Conservation (phyloP, 768 basidiomycete species). For the Piloderma croceum region DNA sequence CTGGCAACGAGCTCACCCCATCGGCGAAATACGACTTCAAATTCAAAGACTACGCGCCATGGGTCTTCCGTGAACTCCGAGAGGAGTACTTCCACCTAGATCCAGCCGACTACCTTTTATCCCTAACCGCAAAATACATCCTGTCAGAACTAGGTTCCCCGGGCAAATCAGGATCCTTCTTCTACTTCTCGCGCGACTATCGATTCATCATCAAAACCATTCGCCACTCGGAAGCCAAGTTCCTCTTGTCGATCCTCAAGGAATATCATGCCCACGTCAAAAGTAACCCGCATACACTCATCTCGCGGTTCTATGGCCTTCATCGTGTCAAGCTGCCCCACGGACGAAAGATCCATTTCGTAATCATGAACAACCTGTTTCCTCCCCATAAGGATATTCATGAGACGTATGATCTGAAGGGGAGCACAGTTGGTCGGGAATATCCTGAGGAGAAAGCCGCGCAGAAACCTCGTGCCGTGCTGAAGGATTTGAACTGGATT, state of each 20-base stretch:
- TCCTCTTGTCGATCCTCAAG: slow-evolving; percentile 77
- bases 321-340: slow-evolving; percentile 95
- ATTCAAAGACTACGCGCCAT: slow-evolving; percentile 98
- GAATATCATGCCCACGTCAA: slow-evolving; percentile 83
- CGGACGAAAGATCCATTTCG: slow-evolving; percentile 95
- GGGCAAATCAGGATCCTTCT: slow-evolving; percentile 97
- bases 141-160: slow-evolving; percentile 96
- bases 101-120: slow-evolving; percentile 95
- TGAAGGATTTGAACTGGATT: slow-evolving; percentile 98
- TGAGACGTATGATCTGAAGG: slow-evolving; percentile 96
- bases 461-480: slow-evolving; percentile 76
- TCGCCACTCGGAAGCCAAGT: slow-evolving; percentile 89
- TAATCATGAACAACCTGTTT: slow-evolving; percentile 99
- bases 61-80: slow-evolving; percentile 93
- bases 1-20: slow-evolving; percentile 97
- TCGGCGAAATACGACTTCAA: slow-evolving; percentile 99
- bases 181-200: slow-evolving; percentile 98
- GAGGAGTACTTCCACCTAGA: slow-evolving; percentile 94
- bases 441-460: slow-evolving; percentile 77
- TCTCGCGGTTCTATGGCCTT: slow-evolving; percentile 93
- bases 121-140: slow-evolving; percentile 95
- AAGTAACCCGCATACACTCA: slow-evolving; percentile 86
- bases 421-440: slow-evolving; percentile 83
- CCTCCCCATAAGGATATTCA: slow-evolving; percentile 96
- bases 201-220: slow-evolving; percentile 99